phyloP scores from a whole-genome alignment of 1,284 basidiomycete species.

The Microbotryum intermedium region DNA sequence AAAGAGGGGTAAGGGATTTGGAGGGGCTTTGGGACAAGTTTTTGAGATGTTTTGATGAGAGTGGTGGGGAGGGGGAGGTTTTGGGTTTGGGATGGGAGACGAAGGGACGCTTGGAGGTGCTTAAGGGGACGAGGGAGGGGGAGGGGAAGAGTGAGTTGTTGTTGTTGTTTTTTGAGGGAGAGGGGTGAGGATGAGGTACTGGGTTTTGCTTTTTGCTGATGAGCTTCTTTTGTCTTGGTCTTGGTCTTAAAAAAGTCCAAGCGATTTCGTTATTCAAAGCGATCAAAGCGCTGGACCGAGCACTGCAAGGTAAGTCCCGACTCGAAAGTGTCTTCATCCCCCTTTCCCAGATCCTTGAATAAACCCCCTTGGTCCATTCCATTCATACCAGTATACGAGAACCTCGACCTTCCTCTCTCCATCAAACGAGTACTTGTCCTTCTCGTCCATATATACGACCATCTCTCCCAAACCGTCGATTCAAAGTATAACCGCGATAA shows the following conservation, averaged over 20 bases:
- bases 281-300: no score
- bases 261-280: no score
- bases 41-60: not conserved
- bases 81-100: not conserved
- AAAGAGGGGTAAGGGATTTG: slow-evolving; percentile 8
- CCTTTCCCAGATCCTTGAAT: not conserved
- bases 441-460: not conserved
- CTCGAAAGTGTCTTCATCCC: not conserved
- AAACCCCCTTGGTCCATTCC: not conserved
- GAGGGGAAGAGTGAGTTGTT: not conserved
- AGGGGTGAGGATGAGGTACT: no score
- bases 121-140: not conserved
- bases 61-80: not conserved
- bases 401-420: no score
- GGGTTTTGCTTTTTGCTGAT: no score
- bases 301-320: not conserved
- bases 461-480: not conserved
- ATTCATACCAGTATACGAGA: no score
- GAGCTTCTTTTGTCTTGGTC: no score
- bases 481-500: not conserved
- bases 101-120: not conserved
- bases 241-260: no score
- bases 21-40: slow-evolving; percentile 8
- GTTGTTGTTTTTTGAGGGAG: no score
- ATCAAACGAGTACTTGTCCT: not conserved